Evolutionary conservation across 108 stramenopile species (phyloP).

Genomic region (Nannochloropsis granulata): DNA sequence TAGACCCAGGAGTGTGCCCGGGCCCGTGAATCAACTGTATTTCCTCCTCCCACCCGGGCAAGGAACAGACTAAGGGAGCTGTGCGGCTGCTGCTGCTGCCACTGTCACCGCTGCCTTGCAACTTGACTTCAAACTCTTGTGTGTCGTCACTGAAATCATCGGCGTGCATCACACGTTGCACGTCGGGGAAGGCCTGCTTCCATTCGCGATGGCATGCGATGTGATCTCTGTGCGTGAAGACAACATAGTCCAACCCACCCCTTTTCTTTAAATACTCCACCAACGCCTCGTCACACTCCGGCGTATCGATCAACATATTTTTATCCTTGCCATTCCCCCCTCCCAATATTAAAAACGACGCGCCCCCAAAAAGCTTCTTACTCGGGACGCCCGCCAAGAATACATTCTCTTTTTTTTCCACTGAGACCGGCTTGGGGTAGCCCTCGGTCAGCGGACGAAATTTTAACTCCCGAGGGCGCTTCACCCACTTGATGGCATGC

Average conservation of each 20-base stretch:
- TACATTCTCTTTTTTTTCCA: not conserved
- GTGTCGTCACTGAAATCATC: not conserved
- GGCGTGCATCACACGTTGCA: not conserved
- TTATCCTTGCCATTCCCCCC: not conserved
- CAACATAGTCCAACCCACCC: not conserved
- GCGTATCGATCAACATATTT: not conserved
- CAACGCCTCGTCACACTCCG: not conserved
- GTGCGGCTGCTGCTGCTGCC: not conserved
- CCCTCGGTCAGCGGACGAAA: not conserved
- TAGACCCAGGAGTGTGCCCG: not conserved
- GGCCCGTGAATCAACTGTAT: not conserved
- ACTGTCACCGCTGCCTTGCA: not conserved
- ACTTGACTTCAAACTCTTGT: not conserved
- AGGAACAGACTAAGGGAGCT: not conserved
- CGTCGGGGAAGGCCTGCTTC: not conserved
- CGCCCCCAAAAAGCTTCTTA: not conserved
- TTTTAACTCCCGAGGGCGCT: not conserved
- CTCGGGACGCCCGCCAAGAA: not conserved
- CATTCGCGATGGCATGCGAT: not conserved
- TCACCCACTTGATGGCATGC: not conserved
- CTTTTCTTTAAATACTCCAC: not conserved
- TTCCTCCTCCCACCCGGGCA: not conserved
- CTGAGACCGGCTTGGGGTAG: not conserved
- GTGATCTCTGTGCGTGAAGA: not conserved
- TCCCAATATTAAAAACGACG: not conserved